These are phyloP conservation scores for Dipteronia dyeriana DNA, from an alignment of 345 rosid genomes.

Conservation along the genomic window DNA sequence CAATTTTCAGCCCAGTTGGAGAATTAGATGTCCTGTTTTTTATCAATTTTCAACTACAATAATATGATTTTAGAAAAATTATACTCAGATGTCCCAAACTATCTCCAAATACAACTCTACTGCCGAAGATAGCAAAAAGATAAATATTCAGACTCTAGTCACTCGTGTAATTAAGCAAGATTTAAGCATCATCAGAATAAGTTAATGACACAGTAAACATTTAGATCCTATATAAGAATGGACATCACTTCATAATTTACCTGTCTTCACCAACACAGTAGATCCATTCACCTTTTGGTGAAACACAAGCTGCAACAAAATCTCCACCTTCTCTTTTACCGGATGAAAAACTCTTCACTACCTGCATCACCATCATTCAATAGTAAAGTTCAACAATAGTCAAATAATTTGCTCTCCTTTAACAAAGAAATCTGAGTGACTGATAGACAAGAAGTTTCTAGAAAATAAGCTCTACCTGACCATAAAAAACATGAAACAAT, in stretches of 20 bases:
- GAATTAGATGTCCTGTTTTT: not conserved
- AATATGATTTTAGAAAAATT: not conserved
- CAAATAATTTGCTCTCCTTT: conserved; percentile 20
- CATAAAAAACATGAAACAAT: not conserved
- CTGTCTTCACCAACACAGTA: conserved; percentile 96
- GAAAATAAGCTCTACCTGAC: not conserved
- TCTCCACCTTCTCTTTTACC: conserved; percentile 99
- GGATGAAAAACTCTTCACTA: conserved; percentile 95
- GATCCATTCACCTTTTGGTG: conserved; percentile 98
- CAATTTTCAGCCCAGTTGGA: not conserved
- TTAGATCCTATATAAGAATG: not conserved
- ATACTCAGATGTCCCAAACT: conserved; percentile 5
- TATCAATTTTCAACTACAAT: not conserved
- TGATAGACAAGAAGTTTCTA: not conserved
- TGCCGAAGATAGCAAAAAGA: not conserved
- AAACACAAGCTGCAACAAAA: conserved; percentile 84
- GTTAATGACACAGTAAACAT: not conserved
- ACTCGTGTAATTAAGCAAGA: not conserved
- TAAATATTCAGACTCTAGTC: not conserved
- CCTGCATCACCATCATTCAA: conserved; percentile 44
- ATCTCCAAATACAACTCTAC: not conserved
- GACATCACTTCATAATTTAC: conserved; percentile 32
- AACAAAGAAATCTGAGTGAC: not conserved
- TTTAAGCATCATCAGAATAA: not conserved
- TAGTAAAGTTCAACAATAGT: conserved; percentile 19